Evolutionary conservation across 805 yeast species (phyloP).

Genomic region (Alloascoidea hylecoeti): DNA sequence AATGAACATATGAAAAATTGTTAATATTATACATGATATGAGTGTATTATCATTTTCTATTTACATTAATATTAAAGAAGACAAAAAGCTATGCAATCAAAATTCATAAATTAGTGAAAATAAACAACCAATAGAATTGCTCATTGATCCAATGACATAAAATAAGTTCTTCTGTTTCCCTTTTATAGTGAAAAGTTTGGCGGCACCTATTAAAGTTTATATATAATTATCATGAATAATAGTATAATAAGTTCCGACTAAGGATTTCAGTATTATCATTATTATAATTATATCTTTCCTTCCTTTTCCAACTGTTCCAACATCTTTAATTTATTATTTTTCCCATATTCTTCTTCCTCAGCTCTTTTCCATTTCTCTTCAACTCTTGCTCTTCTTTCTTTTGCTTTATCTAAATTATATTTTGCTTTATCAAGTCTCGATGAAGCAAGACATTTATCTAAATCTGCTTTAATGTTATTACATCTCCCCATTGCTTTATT

Average conservation of each 20-base stretch:
- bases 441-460: constrained; percentile 66
- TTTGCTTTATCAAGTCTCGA: constrained; percentile 55
- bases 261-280: no score
- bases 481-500: constrained; percentile 72
- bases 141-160: no score
- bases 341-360: constrained; percentile 73
- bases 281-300: constrained; percentile 11
- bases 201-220: no score
- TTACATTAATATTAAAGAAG: no score
- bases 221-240: no score
- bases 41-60: background rate
- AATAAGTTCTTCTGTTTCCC: no score
- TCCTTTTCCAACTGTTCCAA: constrained; percentile 33
- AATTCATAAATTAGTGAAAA: no score
- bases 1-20: constrained; percentile 3
- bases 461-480: constrained; percentile 68
- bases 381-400: constrained; percentile 38
- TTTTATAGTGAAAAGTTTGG: no score
- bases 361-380: constrained; percentile 43
- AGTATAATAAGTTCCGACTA: no score
- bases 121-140: no score
- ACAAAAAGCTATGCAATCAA: no score
- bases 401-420: constrained; percentile 29
- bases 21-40: constrained; percentile 3
- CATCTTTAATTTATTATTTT: constrained; percentile 52